Percentiles rank a stretch among this genome's conserved stretches.
Conservation (phyloP, 768 basidiomycete species). For the Cyathus striatus region DNA sequence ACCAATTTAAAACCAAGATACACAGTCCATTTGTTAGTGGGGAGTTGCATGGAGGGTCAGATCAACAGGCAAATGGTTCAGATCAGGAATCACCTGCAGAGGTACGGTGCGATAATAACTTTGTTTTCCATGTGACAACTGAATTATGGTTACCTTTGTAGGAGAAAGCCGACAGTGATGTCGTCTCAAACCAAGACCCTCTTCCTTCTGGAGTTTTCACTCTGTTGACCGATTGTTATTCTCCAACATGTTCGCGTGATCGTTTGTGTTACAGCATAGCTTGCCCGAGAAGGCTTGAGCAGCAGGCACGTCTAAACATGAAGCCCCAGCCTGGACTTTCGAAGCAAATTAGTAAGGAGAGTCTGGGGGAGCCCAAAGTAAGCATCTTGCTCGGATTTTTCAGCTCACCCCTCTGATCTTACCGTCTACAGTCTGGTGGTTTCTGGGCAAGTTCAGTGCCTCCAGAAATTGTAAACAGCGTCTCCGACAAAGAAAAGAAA, state of each 20-base stretch:
- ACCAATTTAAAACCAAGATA: constrained; percentile 85
- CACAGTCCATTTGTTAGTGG: constrained; percentile 83
- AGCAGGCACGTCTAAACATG: constrained; percentile 92
- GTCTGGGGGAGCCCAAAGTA: constrained; percentile 75
- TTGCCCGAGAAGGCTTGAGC: constrained; percentile 90
- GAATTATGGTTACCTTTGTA: neutral
- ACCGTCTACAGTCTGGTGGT: no score
- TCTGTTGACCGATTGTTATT: constrained; percentile 94
- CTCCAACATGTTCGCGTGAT: constrained; percentile 92
- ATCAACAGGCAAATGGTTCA: constrained; percentile 6
- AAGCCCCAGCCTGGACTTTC: constrained; percentile 87
- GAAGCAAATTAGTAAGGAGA: constrained; percentile 78
- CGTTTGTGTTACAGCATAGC: constrained; percentile 97
- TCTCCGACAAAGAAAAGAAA: constrained; percentile 90
- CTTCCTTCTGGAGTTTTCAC: constrained; percentile 95
- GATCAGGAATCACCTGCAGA: constrained; percentile 20
- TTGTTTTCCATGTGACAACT: neutral
- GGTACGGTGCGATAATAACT: constrained; percentile 11
- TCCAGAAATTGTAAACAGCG: constrained; percentile 87
- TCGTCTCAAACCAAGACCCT: constrained; percentile 54
- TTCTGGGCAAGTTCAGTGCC: constrained; percentile 97
- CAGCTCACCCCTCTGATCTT: no score
- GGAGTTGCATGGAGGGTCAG: constrained; percentile 39
- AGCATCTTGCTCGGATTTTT: constrained; percentile 16
- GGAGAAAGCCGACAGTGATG: constrained; percentile 26